Evolutionary conservation across 2,329 filamentous ascomycete genomes (phyloP).

Genomic region (Pseudovirgaria hyperparasitica): DNA sequence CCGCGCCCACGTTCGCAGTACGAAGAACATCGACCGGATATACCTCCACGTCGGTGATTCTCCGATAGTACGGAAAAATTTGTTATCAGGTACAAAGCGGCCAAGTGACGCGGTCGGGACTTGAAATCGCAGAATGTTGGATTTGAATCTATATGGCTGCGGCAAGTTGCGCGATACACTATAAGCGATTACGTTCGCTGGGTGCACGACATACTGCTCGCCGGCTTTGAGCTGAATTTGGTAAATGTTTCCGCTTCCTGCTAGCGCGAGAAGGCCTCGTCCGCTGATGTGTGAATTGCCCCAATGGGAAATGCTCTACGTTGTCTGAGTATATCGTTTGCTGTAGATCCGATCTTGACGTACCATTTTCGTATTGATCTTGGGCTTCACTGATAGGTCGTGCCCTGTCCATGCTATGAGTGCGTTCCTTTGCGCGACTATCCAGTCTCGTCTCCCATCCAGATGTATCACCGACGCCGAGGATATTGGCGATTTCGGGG

Average conservation of each 20-base stretch:
- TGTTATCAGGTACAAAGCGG: constrained; percentile 51
- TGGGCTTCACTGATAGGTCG: constrained; percentile 63
- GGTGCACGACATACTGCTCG: constrained; percentile 85
- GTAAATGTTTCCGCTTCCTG: constrained; percentile 81
- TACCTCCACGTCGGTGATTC: constrained; percentile 61
- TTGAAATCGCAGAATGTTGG: constrained; percentile 61
- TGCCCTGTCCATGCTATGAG: constrained; percentile 96
- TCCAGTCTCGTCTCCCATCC: constrained; percentile 92
- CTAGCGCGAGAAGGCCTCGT: constrained; percentile 71
- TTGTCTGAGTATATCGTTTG: constrained; percentile 22
- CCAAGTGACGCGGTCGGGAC: constrained; percentile 56
- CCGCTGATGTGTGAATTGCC: constrained; percentile 82
- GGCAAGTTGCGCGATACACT: constrained; percentile 62
- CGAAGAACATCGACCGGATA: constrained; percentile 51
- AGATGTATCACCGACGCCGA: constrained; percentile 81
- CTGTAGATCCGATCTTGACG: constrained; percentile 8
- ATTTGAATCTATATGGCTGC: constrained; percentile 76
- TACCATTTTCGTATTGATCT: constrained; percentile 59
- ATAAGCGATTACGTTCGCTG: constrained; percentile 83
- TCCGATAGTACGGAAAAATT: constrained; percentile 62
- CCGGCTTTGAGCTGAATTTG: constrained; percentile 67
- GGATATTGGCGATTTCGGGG: constrained; percentile 73
- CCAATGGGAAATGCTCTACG: constrained; percentile 67
- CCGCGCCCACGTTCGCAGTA: constrained; percentile 61
- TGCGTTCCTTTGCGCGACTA: constrained; percentile 74